Evolutionary conservation across 75 land plant species (phyloP).

Genomic region (Pseudotsuga menziesii): DNA sequence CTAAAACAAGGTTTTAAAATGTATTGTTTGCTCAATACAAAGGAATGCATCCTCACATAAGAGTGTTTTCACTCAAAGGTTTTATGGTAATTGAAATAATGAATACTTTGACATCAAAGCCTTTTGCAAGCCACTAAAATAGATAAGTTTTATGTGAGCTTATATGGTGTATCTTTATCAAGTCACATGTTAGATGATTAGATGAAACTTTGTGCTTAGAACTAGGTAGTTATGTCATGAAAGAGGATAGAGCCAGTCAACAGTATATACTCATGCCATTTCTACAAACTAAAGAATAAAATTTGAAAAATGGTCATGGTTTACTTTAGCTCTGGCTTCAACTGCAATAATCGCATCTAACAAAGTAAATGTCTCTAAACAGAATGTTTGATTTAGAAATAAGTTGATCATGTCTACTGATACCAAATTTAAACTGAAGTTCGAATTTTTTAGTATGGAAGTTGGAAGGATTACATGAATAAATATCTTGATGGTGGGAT

Average conservation of each 20-base stretch:
- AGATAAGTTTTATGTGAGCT: not conserved
- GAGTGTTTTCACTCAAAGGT: not conserved
- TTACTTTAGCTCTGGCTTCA: too few species aligned
- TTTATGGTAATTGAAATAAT: not conserved
- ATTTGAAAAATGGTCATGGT: too few species aligned
- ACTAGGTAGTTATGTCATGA: not conserved
- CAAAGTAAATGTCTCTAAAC: too few species aligned
- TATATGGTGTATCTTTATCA: not conserved
- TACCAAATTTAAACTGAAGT: too few species aligned
- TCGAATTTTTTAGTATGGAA: too few species aligned
- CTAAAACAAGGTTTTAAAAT: not conserved
- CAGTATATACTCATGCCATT: too few species aligned
- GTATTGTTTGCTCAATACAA: not conserved
- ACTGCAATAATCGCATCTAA: too few species aligned
- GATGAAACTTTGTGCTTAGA: not conserved
- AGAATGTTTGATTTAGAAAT: too few species aligned
- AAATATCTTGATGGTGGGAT: too few species aligned
- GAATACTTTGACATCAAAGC: not conserved
- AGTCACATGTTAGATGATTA: not conserved
- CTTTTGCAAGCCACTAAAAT: not conserved
- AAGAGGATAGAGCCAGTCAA: not conserved
- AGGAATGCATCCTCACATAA: not conserved
- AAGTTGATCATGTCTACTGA: too few species aligned
- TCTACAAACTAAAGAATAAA: too few species aligned
- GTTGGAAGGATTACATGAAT: too few species aligned